A percentile compares a stretch with the other conserved stretches of the same genome.
phyloP scores from a whole-genome alignment of 208 protist genomes.

The Wallacemonas sp. region DNA sequence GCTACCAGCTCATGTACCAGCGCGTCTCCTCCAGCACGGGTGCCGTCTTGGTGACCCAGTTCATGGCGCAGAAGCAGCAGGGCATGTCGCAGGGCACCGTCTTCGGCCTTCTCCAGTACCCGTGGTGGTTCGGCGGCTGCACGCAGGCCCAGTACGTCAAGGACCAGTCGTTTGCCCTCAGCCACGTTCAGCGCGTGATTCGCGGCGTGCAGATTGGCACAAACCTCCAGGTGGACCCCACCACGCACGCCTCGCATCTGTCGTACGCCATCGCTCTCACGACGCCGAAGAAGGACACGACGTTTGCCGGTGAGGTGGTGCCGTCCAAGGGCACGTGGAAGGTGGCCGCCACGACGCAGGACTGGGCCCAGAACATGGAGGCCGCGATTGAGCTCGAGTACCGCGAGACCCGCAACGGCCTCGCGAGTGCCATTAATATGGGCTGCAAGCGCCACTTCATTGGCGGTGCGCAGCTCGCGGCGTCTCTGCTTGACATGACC shows the following conservation, averaged over 20 bases:
- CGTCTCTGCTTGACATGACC: constrained; percentile 61
- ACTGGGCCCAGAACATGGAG: constrained; percentile 76
- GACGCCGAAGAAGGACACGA: constrained; percentile 63
- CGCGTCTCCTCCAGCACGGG: constrained; percentile 68
- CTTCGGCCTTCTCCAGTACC: constrained; percentile 88
- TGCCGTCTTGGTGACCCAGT: constrained; percentile 80
- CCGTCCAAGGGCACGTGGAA: constrained; percentile 86
- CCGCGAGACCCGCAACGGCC: constrained; percentile 59
- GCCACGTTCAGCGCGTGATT: constrained; percentile 80
- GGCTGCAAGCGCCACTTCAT: constrained; percentile 71
- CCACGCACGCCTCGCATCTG: constrained; percentile 61
- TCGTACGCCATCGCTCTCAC: constrained; percentile 63
- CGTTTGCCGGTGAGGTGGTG: constrained; percentile 60
- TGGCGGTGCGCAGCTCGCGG: constrained; percentile 59
- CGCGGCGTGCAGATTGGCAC: constrained; percentile 82
- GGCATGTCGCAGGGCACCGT: constrained; percentile 80
- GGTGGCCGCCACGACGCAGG: constrained; percentile 52
- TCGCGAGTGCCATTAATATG: constrained; percentile 69
- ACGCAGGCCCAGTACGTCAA: constrained; percentile 88
- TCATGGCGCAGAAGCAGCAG: constrained; percentile 87
- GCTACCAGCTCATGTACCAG: constrained; percentile 90
- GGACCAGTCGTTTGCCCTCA: constrained; percentile 73
- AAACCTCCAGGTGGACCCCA: constrained; percentile 61
- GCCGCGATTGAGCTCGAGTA: constrained; percentile 80
- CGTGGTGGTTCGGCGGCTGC: constrained; percentile 81